Evolutionary conservation across 139 green algal genomes (phyloP).

Genomic region (Chlorella sp.): DNA sequence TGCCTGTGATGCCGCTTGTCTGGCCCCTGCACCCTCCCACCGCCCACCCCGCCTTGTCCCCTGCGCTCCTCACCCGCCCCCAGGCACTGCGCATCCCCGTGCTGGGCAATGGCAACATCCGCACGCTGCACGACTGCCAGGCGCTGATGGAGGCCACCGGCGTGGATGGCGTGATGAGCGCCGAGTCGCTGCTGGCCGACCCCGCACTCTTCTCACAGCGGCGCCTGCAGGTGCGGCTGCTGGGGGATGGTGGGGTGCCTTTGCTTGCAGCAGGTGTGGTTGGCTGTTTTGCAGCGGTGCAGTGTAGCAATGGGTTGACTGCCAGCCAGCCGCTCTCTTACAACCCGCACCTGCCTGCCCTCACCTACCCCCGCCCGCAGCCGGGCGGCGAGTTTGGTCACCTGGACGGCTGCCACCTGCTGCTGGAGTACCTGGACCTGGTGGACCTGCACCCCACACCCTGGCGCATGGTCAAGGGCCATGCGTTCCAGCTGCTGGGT

Average conservation of each 20-base stretch:
- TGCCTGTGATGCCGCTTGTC: not conserved
- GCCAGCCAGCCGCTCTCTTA: not conserved
- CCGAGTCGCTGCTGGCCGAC: conserved; percentile 88
- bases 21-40: not conserved
- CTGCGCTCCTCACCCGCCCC: not conserved
- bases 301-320: not conserved
- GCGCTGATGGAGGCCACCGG: conserved; percentile 81
- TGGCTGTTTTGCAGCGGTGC: not conserved
- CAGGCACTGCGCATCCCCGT: conserved; percentile 79
- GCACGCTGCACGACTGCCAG: conserved; percentile 70
- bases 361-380: not conserved
- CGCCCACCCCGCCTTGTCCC: not conserved
- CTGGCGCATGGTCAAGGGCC: conserved; percentile 87
- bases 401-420: conserved; percentile 60
- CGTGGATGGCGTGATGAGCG: conserved; percentile 87
- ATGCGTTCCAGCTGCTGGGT: conserved; percentile 79
- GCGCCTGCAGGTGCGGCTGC: not conserved
- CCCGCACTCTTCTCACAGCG: conserved; percentile 80
- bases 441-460: conserved; percentile 72
- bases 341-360: not conserved
- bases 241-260: not conserved
- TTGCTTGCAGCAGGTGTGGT: not conserved
- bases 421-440: conserved; percentile 91
- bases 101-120: conserved; percentile 93
- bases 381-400: conserved; percentile 30